Evolutionary conservation across 208 protist genomes (phyloP).

Genomic region (Leishmania guyanensis): DNA sequence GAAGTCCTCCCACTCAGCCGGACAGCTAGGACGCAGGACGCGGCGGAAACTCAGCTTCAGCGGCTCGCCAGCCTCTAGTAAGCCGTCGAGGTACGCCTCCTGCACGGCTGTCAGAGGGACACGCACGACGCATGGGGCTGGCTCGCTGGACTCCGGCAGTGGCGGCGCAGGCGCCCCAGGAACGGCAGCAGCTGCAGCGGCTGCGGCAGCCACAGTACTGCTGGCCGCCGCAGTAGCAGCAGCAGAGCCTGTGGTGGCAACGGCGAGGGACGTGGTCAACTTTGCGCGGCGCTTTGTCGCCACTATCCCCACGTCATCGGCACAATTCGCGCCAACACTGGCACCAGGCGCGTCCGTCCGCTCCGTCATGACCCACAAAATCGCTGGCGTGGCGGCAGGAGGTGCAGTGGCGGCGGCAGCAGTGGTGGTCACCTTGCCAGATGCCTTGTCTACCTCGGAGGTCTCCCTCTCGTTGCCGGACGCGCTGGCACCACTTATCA

Average conservation of each 20-base stretch:
- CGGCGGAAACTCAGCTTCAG: slow-evolving; percentile 67
- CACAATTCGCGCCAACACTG: not conserved
- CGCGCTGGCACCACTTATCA: not conserved
- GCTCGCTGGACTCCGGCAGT: slow-evolving; percentile 46
- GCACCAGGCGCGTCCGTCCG: slow-evolving; percentile 10
- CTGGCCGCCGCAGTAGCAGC: slow-evolving; percentile 6
- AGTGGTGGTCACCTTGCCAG: not conserved
- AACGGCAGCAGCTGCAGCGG: slow-evolving; percentile 14
- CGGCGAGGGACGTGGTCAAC: slow-evolving; percentile 2
- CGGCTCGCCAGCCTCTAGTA: slow-evolving; percentile 47
- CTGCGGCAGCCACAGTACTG: slow-evolving; percentile 3
- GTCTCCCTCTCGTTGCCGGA: not conserved
- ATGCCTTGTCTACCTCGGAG: not conserved
- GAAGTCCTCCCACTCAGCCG: slow-evolving; percentile 85
- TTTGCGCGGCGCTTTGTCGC: slow-evolving; percentile 35
- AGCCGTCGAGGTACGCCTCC: slow-evolving; percentile 50
- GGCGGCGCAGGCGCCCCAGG: slow-evolving; percentile 33
- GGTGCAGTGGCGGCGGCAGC: not conserved
- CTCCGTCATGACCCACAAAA: slow-evolving; percentile 44
- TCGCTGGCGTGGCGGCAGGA: not conserved
- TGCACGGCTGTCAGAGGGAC: slow-evolving; percentile 62
- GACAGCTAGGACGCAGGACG: slow-evolving; percentile 58
- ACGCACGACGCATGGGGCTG: slow-evolving; percentile 74
- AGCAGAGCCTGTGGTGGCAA: not conserved
- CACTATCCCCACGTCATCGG: slow-evolving; percentile 2